Base-by-base conservation (phyloP, 345 rosid species). In the Rhodamnia argentea region DNA sequence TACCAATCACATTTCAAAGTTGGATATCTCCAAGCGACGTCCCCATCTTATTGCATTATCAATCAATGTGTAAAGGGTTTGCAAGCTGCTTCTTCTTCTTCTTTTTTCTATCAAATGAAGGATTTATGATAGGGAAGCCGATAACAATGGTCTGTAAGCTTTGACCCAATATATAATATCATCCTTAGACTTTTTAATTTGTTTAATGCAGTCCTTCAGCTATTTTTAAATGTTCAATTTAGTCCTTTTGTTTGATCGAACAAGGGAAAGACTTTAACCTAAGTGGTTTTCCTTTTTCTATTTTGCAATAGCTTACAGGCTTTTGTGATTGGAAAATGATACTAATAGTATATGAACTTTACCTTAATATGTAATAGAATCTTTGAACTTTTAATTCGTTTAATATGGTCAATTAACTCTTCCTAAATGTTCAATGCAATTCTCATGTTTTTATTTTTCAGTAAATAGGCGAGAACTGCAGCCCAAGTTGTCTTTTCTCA, bases 341-440 rank as follows among this genome's bases (percentile, higher is more conserved):
- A 0, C 1, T 4, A 18, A 18, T 40, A 18, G 24, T 18, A 5
- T 18, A 4, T 16, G 7, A 70, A 32, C 3, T 70, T 32, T 1
- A 1, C 6, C 6, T 11, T 1, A 1, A 70, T 32, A 10, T 32
- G 3, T 0, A 32, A 4, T 32, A 5, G 4, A 3, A 7, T 37
- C 2, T 0, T 10, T 9, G 16, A 2, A 32, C 7, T 32, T 62
- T 70, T 62, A 62, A 62, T 62, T 29, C 0, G 0, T 62, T 62
- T 0, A 62, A 27, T 27, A 60, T 60, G 23, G 3, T 64, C 0
- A 0, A 32, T 0, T 70, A 37, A 70, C 3, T 37, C 13, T 9
- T 4, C 3, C 7, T 70, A 18, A 4, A 18, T 18, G 24, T 18
- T 32, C 20, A 9, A 0, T 70, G 13, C 18, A 70, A 32, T 32